phyloP scores from a whole-genome alignment of 768 basidiomycete genomes.

The Amanita jacksonii region DNA sequence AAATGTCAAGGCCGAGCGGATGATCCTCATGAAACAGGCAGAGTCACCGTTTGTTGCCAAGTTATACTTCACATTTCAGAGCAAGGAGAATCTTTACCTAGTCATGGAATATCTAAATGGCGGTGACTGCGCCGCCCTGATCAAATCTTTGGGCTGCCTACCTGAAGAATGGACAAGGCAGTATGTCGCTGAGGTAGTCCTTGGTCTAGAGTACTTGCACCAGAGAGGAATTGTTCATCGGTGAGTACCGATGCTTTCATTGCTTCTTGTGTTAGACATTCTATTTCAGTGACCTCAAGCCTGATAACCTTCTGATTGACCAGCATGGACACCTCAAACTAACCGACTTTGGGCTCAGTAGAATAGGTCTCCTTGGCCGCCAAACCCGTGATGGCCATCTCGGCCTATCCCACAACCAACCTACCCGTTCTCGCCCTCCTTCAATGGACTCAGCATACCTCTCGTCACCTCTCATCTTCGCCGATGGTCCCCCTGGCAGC shows the following conservation, averaged over 20 bases:
- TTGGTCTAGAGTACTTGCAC: slow-evolving; percentile 96
- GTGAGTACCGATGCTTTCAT: slow-evolving; percentile 33
- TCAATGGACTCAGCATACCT: slow-evolving; percentile 75
- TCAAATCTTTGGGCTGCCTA: slow-evolving; percentile 89
- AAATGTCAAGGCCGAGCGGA: slow-evolving; percentile 98
- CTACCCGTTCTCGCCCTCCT: slow-evolving; percentile 71
- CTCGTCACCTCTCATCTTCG: slow-evolving; percentile 62
- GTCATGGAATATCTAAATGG: slow-evolving; percentile 99
- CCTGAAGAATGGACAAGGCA: slow-evolving; percentile 97
- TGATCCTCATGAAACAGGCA: slow-evolving; percentile 99
- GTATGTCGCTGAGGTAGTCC: slow-evolving; percentile 92
- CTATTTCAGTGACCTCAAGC: slow-evolving; percentile 78
- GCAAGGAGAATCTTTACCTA: slow-evolving; percentile 96
- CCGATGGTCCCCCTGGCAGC: slow-evolving; percentile 26
- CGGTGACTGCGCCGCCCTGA: slow-evolving; percentile 93
- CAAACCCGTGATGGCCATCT: slow-evolving; percentile 73
- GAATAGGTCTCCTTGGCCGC: slow-evolving; percentile 95
- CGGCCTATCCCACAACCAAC: slow-evolving; percentile 37
- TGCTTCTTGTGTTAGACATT: slow-evolving; percentile 10
- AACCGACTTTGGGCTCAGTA: slow-evolving; percentile 94
- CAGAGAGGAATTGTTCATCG: slow-evolving; percentile 93
- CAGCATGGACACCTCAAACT: slow-evolving; percentile 94
- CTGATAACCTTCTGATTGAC: slow-evolving; percentile 97
- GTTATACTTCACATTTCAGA: slow-evolving; percentile 98
- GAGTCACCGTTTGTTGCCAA: slow-evolving; percentile 98